These are phyloP conservation scores for Aspergillus sp. DNA, from an alignment of 2,329 filamentous ascomycete species.

Conservation along the genomic window DNA sequence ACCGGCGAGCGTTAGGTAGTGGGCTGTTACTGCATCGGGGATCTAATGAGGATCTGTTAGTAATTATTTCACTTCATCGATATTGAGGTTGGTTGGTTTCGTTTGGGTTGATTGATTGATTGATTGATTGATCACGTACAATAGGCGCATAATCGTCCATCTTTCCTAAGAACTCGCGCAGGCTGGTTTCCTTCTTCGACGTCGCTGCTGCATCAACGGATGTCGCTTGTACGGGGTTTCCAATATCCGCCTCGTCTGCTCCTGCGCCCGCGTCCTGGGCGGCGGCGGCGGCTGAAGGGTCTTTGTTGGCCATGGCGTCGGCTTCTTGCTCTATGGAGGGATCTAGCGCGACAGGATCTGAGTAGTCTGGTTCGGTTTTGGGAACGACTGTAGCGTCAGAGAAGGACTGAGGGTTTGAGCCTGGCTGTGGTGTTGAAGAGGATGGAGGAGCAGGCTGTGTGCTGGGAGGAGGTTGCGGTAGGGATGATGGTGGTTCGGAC, in stretches of 20 bases:
- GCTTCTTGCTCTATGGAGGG: constrained; percentile 38
- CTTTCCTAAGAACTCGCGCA: constrained; percentile 90
- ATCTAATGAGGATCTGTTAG: constrained; percentile 58
- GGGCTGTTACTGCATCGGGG: constrained; percentile 93
- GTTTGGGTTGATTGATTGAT: too few relatives aligned
- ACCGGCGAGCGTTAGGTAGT: constrained; percentile 95
- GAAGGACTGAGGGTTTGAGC: constrained; percentile 8
- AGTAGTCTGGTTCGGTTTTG: constrained; percentile 26
- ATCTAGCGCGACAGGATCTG: constrained; percentile 30
- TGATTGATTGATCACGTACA: constrained; percentile 54
- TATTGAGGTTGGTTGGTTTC: too few relatives aligned
- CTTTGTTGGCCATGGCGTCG: constrained; percentile 29
- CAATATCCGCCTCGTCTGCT: constrained; percentile 13
- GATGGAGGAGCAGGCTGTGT: constrained; percentile 15
- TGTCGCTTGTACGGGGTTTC: constrained; percentile 21
- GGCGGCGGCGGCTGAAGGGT: constrained; percentile 17
- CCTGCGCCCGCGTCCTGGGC: constrained; percentile 15
- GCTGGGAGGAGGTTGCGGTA: constrained; percentile 21
- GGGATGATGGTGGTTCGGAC: constrained; percentile 34
- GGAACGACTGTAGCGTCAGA: constrained; percentile 20
- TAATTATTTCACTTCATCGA: too few relatives aligned
- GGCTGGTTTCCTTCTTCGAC: constrained; percentile 84
- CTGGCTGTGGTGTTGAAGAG: constrained; percentile 16
- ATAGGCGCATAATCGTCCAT: constrained; percentile 99
- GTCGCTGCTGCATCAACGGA: constrained; percentile 53